These are phyloP conservation scores for Penicillium nucicola DNA, from an alignment of 495 filamentous ascomycete species.

Conservation along the genomic window DNA sequence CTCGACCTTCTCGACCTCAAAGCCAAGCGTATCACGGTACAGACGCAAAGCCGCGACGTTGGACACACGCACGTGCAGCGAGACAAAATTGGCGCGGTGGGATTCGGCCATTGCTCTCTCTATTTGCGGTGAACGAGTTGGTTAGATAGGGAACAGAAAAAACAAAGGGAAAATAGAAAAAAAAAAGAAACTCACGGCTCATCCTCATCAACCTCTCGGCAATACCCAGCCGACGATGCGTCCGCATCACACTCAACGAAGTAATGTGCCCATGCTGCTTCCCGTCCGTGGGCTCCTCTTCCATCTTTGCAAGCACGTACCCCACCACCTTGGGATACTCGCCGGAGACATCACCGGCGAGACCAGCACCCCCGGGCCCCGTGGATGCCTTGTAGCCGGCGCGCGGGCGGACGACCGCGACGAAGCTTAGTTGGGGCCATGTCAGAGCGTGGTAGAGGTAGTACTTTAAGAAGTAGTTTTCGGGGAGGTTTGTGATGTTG, in stretches of 20 bases:
- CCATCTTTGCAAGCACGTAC: slow-evolving; percentile 99
- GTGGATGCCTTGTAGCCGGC: slow-evolving; percentile 39
- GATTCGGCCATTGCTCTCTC: slow-evolving; percentile 96
- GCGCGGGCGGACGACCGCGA: slow-evolving; percentile 87
- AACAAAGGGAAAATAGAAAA: slow-evolving; percentile 4
- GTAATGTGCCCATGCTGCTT: slow-evolving; percentile 96
- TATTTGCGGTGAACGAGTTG: slow-evolving; percentile 22
- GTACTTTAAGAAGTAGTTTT: slow-evolving; percentile 99
- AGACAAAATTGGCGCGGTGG: slow-evolving; percentile 87
- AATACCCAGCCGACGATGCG: slow-evolving; percentile 84
- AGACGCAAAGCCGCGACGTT: slow-evolving; percentile 88
- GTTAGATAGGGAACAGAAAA: no score
- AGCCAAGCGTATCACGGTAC: slow-evolving; percentile 90
- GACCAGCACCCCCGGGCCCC: slow-evolving; percentile 9
- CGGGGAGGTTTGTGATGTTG: slow-evolving; percentile 97
- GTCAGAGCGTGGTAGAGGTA: slow-evolving; percentile 99
- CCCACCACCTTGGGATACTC: slow-evolving; percentile 97
- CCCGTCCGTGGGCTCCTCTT: slow-evolving; percentile 91
- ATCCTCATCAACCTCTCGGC: slow-evolving; percentile 97
- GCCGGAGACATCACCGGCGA: slow-evolving; percentile 46
- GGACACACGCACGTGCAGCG: slow-evolving; percentile 88
- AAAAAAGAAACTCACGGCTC: slow-evolving; percentile 65
- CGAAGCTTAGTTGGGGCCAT: slow-evolving; percentile 95
- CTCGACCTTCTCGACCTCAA: slow-evolving; percentile 87
- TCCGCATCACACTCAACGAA: slow-evolving; percentile 91